Percentiles rank a stretch among this genome's conserved stretches.
Evolutionary conservation across 768 basidiomycete genomes (phyloP).

Genomic region (Royoungia palumana): DNA sequence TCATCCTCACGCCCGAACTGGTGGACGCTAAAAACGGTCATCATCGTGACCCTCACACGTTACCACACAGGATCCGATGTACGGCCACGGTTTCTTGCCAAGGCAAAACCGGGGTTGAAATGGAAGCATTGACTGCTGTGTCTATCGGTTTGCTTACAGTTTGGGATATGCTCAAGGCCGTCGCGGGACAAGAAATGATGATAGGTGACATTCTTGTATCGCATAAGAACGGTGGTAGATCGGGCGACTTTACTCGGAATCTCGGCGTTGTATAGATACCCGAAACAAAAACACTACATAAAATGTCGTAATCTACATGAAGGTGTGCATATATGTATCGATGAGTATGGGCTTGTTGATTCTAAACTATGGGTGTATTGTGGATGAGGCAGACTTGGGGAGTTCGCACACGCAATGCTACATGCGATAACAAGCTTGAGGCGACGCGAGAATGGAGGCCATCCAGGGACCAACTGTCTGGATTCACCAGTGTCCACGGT

Average conservation of each 20-base stretch:
- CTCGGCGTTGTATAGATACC: background rate
- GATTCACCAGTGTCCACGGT: constrained; percentile 53
- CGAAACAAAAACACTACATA: background rate
- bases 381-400: background rate
- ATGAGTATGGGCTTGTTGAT: background rate
- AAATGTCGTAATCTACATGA: background rate
- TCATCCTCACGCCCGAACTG: constrained; percentile 52
- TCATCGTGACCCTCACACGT: background rate
- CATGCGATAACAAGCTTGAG: background rate
- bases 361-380: background rate
- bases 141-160: constrained; percentile 75
- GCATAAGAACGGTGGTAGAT: constrained; percentile 70
- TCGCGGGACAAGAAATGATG: constrained; percentile 84
- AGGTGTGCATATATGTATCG: background rate
- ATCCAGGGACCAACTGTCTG: background rate
- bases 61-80: constrained; percentile 54
- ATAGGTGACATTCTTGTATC: constrained; percentile 66
- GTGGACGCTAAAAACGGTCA: constrained; percentile 2
- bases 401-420: background rate
- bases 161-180: constrained; percentile 93
- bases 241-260: constrained; percentile 57
- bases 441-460: background rate
- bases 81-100: constrained; percentile 68
- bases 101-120: constrained; percentile 86
- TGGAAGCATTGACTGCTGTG: constrained; percentile 90